phyloP scores from a whole-genome alignment of 108 stramenopile species.

The Nitzschia palea region DNA sequence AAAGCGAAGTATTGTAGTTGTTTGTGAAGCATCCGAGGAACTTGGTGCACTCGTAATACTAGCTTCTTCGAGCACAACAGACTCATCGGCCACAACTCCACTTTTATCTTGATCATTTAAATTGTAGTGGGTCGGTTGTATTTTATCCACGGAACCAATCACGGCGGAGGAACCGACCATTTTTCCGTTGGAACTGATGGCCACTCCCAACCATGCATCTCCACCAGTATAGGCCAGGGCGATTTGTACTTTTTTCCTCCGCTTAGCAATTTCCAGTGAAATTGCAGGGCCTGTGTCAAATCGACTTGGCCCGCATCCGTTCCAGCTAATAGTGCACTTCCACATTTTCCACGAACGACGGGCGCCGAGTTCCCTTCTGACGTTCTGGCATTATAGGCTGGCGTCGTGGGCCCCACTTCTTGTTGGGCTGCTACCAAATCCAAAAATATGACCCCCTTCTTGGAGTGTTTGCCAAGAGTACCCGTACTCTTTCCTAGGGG shows the following conservation, averaged over 20 bases:
- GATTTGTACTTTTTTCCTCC: constrained; percentile 10
- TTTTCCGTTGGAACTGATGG: constrained; percentile 24
- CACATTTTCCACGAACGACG: constrained; percentile 16
- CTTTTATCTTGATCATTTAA: constrained; percentile 2
- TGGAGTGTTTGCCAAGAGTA: constrained; percentile 1
- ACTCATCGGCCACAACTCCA: neutral
- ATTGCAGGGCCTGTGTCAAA: constrained; percentile 13
- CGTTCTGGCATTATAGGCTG: neutral
- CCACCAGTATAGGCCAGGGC: constrained; percentile 5
- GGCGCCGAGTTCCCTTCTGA: constrained; percentile 17
- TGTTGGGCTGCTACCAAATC: constrained; percentile 12
- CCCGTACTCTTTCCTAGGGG: constrained; percentile 3
- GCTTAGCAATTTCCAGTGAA: constrained; percentile 18
- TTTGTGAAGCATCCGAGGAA: neutral
- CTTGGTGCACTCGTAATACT: constrained; percentile 19
- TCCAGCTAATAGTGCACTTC: neutral
- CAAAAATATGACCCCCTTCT: constrained; percentile 25
- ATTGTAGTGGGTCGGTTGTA: constrained; percentile 3
- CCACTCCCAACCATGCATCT: constrained; percentile 46
- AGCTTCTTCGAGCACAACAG: constrained; percentile 3
- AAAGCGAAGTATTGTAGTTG: neutral
- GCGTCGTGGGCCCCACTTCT: neutral
- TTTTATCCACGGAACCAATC: constrained; percentile 34
- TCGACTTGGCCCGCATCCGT: constrained; percentile 2
- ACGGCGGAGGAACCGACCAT: constrained; percentile 56